These are phyloP conservation scores for Aspergillus sp. DNA, from an alignment of 2,329 filamentous ascomycete genomes.

Conservation along the genomic window DNA sequence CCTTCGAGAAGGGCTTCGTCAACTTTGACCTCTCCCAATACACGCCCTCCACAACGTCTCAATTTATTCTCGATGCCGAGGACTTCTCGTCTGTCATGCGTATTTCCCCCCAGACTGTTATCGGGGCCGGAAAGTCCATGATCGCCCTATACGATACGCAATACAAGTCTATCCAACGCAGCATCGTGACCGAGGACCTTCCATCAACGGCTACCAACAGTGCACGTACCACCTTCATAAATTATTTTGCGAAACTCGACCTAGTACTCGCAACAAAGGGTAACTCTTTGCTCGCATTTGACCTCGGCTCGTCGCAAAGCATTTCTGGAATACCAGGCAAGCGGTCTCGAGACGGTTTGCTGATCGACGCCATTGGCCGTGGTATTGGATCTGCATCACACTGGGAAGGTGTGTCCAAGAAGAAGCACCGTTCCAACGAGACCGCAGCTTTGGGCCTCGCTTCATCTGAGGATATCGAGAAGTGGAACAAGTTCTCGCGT, in stretches of 20 bases:
- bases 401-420: slow-evolving; percentile 31
- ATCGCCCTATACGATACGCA: slow-evolving; percentile 49
- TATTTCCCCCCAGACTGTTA: slow-evolving; percentile 43
- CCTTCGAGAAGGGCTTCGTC: slow-evolving; percentile 40
- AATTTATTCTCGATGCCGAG: slow-evolving; percentile 38
- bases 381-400: slow-evolving; percentile 37
- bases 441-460: slow-evolving; percentile 33
- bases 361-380: slow-evolving; percentile 45
- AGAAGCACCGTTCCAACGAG: slow-evolving; percentile 31
- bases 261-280: slow-evolving; percentile 44
- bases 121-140: slow-evolving; percentile 42
- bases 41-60: slow-evolving; percentile 38
- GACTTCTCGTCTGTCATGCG: slow-evolving; percentile 44
- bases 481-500: slow-evolving; percentile 35
- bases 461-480: slow-evolving; percentile 30
- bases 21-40: slow-evolving; percentile 47
- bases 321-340: slow-evolving; percentile 34
- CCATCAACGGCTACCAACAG: slow-evolving; percentile 22
- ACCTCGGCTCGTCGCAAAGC: slow-evolving; percentile 37
- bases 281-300: slow-evolving; percentile 45
- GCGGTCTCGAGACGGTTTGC: slow-evolving; percentile 39
- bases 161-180: slow-evolving; percentile 47
- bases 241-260: slow-evolving; percentile 46
- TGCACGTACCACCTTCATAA: slow-evolving; percentile 38
- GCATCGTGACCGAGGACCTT: slow-evolving; percentile 35